Percentiles rank a stretch among this genome's conserved stretches.
Conservation (phyloP, 768 basidiomycete genomes). For the Fomitopsis serialis region DNA sequence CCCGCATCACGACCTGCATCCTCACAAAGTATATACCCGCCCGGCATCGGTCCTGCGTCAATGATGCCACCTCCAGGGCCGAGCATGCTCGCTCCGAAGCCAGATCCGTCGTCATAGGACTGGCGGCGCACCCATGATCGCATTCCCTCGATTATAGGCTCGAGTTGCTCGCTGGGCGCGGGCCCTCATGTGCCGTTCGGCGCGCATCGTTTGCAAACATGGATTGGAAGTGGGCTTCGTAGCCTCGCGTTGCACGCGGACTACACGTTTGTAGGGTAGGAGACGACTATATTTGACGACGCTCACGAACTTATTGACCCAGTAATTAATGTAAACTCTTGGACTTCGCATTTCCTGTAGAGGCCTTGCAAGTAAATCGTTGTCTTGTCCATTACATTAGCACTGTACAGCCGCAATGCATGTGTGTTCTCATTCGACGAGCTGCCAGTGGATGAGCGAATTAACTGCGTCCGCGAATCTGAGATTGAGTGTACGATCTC, state of each 20-base stretch:
- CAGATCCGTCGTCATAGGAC: conserved; percentile 20
- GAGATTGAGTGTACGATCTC: background rate
- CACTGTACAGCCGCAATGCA: background rate
- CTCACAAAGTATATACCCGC: conserved; percentile 52
- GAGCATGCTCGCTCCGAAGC: conserved; percentile 10
- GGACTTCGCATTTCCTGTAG: conserved; percentile 1
- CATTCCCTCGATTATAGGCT: conserved; percentile 1
- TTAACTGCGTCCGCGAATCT: no score
- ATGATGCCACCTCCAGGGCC: conserved; percentile 7
- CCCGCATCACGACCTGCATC: conserved; percentile 52
- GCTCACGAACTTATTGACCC: background rate
- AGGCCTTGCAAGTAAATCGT: background rate
- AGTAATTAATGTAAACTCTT: background rate
- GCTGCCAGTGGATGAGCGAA: no score
- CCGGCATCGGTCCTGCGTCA: conserved; percentile 22
- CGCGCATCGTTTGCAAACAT: background rate
- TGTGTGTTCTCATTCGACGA: no score
- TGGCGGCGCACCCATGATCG: conserved; percentile 7
- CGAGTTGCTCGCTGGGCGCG: background rate
- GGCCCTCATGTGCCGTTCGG: background rate
- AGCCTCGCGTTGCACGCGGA: background rate
- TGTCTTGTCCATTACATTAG: background rate
- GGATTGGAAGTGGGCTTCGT: background rate
- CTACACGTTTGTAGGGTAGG: background rate
- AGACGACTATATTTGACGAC: conserved; percentile 1